A percentile compares a stretch with the other conserved stretches of the same genome.
Conservation (phyloP, 2,329 filamentous ascomycete species). For the Pseudogymnoascus sp. region DNA sequence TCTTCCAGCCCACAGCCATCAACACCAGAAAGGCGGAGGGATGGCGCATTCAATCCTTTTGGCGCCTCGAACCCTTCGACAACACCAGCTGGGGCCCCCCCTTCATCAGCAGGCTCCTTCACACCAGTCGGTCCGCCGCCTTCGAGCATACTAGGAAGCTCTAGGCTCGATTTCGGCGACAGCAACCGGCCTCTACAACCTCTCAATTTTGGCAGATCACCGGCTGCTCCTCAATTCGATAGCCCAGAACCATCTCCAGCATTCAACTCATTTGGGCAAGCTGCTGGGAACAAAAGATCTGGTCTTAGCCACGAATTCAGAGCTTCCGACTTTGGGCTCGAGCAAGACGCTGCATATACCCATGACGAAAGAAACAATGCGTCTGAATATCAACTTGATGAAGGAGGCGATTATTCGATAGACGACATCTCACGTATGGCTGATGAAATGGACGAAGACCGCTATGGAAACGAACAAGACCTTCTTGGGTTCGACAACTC, state of each 20-base stretch:
- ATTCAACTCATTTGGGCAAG: conserved; percentile 17
- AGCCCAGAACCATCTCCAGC: conserved; percentile 18
- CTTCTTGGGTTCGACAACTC: background rate
- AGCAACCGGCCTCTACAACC: conserved; percentile 25
- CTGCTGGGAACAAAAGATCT: conserved; percentile 35
- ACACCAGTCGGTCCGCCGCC: conserved; percentile 47
- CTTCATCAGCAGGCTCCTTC: conserved; percentile 43
- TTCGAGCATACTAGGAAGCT: conserved; percentile 42
- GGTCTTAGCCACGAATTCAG: conserved; percentile 40
- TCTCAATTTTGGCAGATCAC: conserved; percentile 27
- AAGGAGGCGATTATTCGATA: background rate
- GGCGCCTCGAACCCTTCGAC: conserved; percentile 38
- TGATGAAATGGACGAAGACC: conserved; percentile 7
- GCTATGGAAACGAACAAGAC: background rate
- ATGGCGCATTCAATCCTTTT: conserved; percentile 21
- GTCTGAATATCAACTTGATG: background rate
- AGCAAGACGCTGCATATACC: conserved; percentile 32
- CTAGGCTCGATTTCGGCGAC: conserved; percentile 32
- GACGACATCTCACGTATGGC: background rate
- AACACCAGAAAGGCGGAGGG: conserved; percentile 27
- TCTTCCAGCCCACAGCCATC: conserved; percentile 27
- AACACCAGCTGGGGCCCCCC: conserved; percentile 48
- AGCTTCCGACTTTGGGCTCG: conserved; percentile 23
- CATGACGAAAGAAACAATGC: conserved; percentile 33
- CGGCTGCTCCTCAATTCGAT: conserved; percentile 17